Evolutionary conservation across 2,329 filamentous ascomycete species (phyloP).

Genomic region (Mariannaea elegans): DNA sequence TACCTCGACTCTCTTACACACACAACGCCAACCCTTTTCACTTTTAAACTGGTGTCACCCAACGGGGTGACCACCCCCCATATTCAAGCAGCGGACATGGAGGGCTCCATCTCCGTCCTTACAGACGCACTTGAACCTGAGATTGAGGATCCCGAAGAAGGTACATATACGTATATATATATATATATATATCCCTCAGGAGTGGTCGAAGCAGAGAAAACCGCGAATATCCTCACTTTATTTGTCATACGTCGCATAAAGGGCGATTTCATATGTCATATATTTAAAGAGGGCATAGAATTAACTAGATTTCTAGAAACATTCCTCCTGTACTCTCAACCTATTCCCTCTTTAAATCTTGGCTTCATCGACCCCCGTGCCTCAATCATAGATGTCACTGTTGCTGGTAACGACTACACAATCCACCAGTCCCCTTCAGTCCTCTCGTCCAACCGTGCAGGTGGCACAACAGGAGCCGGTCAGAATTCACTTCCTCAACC

Average conservation of each 20-base stretch:
- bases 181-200: background rate
- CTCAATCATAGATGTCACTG: slow-evolving; percentile 69
- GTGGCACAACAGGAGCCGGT: slow-evolving; percentile 65
- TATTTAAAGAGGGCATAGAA: too few relatives aligned
- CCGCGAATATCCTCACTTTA: background rate
- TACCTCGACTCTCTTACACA: too few relatives aligned
- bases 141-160: slow-evolving; percentile 60
- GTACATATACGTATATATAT: slow-evolving; percentile 33
- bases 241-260: too few relatives aligned
- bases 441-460: slow-evolving; percentile 77
- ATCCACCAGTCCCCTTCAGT: slow-evolving; percentile 87
- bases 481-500: slow-evolving; percentile 26
- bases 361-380: slow-evolving; percentile 85
- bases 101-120: slow-evolving; percentile 32
- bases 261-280: too few relatives aligned
- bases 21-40: too few relatives aligned
- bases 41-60: background rate
- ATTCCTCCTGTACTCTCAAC: slow-evolving; percentile 84
- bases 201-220: background rate
- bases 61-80: background rate
- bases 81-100: slow-evolving; percentile 15
- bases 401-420: slow-evolving; percentile 75
- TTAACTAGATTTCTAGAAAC: slow-evolving; percentile 67
- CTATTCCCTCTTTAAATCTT: slow-evolving; percentile 77
- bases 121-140: slow-evolving; percentile 51